phyloP scores from a whole-genome alignment of 768 basidiomycete species.

The Mrakia frigida region DNA sequence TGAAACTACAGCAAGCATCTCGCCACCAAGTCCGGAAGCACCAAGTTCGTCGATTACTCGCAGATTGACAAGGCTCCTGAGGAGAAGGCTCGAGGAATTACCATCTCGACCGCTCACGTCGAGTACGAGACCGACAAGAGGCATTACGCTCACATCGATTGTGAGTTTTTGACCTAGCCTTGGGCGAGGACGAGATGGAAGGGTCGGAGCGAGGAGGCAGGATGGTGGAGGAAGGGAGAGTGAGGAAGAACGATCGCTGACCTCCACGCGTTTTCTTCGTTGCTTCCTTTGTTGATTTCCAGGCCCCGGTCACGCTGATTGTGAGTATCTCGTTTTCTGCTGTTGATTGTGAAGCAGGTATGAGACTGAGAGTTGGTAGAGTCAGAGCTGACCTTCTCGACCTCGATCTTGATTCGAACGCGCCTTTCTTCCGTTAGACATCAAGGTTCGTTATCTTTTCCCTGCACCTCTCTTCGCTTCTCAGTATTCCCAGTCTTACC shows the following conservation, averaged over 20 bases:
- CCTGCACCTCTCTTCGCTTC: background rate
- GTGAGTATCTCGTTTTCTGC: conserved; percentile 48
- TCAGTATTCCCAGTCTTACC: background rate
- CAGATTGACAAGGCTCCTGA: conserved; percentile 99
- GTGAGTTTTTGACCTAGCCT: conserved; percentile 50
- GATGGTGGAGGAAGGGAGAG: too few species aligned
- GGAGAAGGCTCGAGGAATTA: conserved; percentile 98
- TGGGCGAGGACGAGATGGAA: background rate
- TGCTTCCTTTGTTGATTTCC: background rate
- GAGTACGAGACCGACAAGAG: conserved; percentile 88
- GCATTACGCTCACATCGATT: conserved; percentile 98
- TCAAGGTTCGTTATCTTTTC: background rate
- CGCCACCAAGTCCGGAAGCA: conserved; percentile 44
- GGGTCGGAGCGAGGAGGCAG: background rate
- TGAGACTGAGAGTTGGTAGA: background rate
- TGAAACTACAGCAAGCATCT: conserved; percentile 28
- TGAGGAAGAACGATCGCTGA: background rate
- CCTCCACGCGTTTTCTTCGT: background rate
- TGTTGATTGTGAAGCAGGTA: background rate
- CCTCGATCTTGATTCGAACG: background rate
- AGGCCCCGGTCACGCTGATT: conserved; percentile 70
- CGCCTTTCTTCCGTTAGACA: background rate
- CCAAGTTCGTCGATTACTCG: conserved; percentile 85
- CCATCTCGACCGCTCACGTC: conserved; percentile 97
- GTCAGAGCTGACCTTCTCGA: background rate